These are phyloP conservation scores for Dendrocalamus sinicus DNA, from an alignment of 176 grass and related monocot species.

Conservation along the genomic window DNA sequence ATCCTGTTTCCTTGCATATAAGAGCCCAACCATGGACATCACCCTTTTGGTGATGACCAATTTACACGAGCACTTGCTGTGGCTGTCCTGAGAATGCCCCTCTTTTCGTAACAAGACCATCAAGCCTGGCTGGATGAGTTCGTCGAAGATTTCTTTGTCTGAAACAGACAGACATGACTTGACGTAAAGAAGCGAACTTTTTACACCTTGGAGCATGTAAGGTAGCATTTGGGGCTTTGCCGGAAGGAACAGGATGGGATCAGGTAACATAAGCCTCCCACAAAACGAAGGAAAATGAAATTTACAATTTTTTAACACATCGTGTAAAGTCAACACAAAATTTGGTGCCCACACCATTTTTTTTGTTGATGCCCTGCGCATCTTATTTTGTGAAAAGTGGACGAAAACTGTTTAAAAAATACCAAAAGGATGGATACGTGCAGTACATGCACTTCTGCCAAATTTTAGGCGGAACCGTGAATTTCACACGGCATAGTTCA, in stretches of 20 bases:
- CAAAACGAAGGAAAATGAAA: background rate
- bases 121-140: background rate
- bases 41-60: slow-evolving; percentile 13
- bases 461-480: too few species aligned
- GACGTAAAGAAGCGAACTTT: slow-evolving; percentile 6
- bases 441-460: too few species aligned
- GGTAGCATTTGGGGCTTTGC: background rate
- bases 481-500: too few species aligned
- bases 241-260: background rate
- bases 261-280: background rate
- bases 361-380: too few species aligned
- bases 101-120: background rate
- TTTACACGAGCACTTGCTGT: slow-evolving; percentile 15
- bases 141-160: slow-evolving; percentile 18
- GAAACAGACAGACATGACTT: slow-evolving; percentile 15
- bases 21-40: slow-evolving; percentile 3
- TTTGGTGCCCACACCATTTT: too few species aligned
- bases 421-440: background rate
- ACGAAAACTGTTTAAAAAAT: background rate
- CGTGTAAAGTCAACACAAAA: background rate
- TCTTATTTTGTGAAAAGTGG: background rate
- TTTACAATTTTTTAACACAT: background rate
- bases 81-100: slow-evolving; percentile 13
- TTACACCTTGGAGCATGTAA: background rate
- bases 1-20: background rate